Evolutionary conservation across 345 rosid species (phyloP), one percentile per base, ranked within the genome.

Genomic region (Anastatica hierochuntica): DNA sequence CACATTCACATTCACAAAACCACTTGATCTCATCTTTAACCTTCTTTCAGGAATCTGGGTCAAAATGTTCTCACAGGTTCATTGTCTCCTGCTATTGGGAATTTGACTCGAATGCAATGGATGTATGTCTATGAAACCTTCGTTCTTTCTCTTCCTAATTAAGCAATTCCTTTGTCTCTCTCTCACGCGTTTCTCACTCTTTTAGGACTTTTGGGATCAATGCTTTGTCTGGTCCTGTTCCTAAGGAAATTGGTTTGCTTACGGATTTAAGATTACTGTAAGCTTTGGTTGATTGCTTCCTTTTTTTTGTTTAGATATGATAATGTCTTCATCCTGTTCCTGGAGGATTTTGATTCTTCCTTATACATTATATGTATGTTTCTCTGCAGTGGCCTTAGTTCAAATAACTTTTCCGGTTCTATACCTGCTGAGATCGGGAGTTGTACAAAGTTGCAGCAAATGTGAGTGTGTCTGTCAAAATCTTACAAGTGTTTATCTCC

Each of bases 371-470:
- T 21, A 0, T 4, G 4, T 42, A 2, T 50, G 1, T 51, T 46
- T 18, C n/a, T 50, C 30, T 41, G 53, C 51, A 84, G 97, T 26
- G 33, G 39, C 7, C 16, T 84, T 35, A 70, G 64, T 43, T 33
- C 75, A 19, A 88, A 84, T 70, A 80, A 80, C 62, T 84, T 84
- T 58, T 72, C 81, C 4, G 95, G 97, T 56, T 29, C 77, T 60
- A 66, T 88, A 39, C 96, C 88, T 6, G 30, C 64, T 15, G 80
- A 72, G 73, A 77, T 88, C 56, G 94, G 90, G 12, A 74, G 36
- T 31, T 77, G 79, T 24, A 49, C 54, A 8, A 75, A 64, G 42
- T 70, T 88, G 48, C 40, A 66, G 41, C 34, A 78, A 49, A 12
- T 88, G 96, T 87, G 74, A 75, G 86, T 76, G 39, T 14, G 7